These are phyloP conservation scores for Manihot esculenta DNA, from an alignment of 441 rosid species.

Conservation along the genomic window DNA sequence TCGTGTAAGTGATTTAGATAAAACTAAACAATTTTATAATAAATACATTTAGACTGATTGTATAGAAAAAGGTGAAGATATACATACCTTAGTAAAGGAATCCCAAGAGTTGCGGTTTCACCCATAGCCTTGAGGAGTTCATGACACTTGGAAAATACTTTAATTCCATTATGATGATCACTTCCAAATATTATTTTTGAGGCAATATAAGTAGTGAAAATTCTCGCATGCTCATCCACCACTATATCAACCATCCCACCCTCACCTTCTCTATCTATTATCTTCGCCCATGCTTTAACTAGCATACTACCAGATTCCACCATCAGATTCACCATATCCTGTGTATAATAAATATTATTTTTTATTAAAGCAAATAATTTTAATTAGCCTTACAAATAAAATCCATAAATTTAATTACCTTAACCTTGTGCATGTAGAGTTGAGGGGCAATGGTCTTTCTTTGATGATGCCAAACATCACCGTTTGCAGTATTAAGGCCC, in stretches of 20 bases:
- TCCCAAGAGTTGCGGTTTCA: background rate
- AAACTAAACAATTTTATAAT: no score
- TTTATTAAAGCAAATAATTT: no score
- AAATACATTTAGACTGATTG: no score
- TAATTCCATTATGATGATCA: conserved; percentile 9
- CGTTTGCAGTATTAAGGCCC: conserved; percentile 9
- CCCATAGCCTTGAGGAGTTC: background rate
- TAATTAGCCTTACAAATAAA: no score
- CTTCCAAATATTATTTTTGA: conserved; percentile 16
- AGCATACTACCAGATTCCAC: conserved; percentile 15
- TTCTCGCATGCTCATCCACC: conserved; percentile 16
- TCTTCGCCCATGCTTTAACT: conserved; percentile 15
- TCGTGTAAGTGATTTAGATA: no score
- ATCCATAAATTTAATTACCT: background rate
- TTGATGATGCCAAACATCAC: conserved; percentile 11
- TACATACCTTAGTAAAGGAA: conserved; percentile 13
- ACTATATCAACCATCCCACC: conserved; percentile 18
- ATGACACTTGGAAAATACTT: background rate
- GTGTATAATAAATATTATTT: background rate
- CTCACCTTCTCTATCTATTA: conserved; percentile 9
- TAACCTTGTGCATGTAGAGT: conserved; percentile 3
- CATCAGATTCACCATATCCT: conserved; percentile 7
- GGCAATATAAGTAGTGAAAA: conserved; percentile 12
- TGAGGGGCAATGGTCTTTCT: conserved; percentile 3
- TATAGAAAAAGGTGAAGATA: no score